Percentiles rank a stretch among this genome's conserved stretches.
These are phyloP conservation scores for Mortierella sp. DNA, from an alignment of 371 early-diverging fungal species.

Conservation along the genomic window DNA sequence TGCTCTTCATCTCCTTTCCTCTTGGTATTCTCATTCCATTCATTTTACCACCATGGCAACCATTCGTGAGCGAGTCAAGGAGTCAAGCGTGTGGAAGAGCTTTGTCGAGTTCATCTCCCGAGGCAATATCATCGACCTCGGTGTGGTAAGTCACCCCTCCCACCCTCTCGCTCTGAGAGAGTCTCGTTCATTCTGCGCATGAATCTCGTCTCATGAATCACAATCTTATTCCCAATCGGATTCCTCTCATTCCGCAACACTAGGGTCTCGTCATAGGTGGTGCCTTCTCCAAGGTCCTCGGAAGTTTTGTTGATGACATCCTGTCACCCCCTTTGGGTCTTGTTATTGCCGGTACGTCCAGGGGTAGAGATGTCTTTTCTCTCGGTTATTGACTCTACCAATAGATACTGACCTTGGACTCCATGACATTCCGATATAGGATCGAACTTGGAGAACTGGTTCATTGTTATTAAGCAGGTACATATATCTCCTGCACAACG, in stretches of 20 bases:
- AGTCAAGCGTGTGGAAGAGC: slow-evolving; percentile 28
- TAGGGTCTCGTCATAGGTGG: slow-evolving; percentile 55
- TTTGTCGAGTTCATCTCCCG: slow-evolving; percentile 41
- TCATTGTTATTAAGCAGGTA: slow-evolving; percentile 44
- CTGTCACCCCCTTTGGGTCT: slow-evolving; percentile 55
- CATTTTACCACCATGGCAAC: slow-evolving; percentile 28
- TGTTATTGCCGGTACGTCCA: slow-evolving; percentile 44
- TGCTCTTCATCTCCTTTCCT: neutral
- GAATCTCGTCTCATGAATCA: neutral
- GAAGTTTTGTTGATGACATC: slow-evolving; percentile 54
- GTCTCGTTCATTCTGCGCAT: neutral
- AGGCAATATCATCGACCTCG: slow-evolving; percentile 49
- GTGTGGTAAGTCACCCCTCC: slow-evolving; percentile 33
- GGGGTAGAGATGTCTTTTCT: neutral
- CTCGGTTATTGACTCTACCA: too few species aligned
- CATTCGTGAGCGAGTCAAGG: slow-evolving; percentile 30
- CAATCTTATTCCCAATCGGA: too few species aligned
- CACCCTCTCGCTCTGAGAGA: neutral
- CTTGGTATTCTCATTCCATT: neutral
- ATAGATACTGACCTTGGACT: neutral
- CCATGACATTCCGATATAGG: slow-evolving; percentile 14
- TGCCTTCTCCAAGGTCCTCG: slow-evolving; percentile 53
- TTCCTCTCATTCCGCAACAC: neutral
- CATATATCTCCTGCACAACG: too few species aligned
- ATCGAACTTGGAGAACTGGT: slow-evolving; percentile 55